These are phyloP conservation scores for Hysterium pulicare DNA, from an alignment of 2,329 filamentous ascomycete species.

Conservation along the genomic window DNA sequence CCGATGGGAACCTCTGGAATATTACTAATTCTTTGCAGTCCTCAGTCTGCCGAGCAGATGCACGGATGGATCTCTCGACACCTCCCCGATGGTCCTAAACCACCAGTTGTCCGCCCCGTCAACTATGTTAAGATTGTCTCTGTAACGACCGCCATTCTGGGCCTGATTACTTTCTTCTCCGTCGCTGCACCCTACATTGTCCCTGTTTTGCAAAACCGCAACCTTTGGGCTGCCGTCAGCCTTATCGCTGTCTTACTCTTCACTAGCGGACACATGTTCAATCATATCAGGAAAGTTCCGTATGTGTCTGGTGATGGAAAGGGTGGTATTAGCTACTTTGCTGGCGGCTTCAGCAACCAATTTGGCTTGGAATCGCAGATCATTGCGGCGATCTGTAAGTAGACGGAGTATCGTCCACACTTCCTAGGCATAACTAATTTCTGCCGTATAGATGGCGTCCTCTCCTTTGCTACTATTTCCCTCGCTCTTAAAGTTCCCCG, in stretches of 20 bases:
- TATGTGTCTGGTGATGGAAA: constrained; percentile 83
- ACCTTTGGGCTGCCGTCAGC: constrained; percentile 88
- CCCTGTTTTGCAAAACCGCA: constrained; percentile 82
- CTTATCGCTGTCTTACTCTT: constrained; percentile 88
- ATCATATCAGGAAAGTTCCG: constrained; percentile 93
- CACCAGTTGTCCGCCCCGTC: constrained; percentile 75
- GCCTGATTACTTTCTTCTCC: constrained; percentile 63
- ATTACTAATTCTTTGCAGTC: constrained; percentile 45
- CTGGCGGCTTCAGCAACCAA: constrained; percentile 87
- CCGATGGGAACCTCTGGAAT: too few species aligned
- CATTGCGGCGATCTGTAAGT: constrained; percentile 86
- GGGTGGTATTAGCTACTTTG: constrained; percentile 87
- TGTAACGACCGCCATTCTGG: constrained; percentile 65
- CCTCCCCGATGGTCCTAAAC: constrained; percentile 70
- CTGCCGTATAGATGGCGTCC: constrained; percentile 59
- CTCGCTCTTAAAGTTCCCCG: constrained; percentile 90
- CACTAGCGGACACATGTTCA: constrained; percentile 98
- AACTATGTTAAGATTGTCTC: constrained; percentile 78
- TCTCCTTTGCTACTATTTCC: constrained; percentile 89
- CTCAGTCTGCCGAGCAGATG: constrained; percentile 71
- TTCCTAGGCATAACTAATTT: constrained; percentile 9
- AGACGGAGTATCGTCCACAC: constrained; percentile 17
- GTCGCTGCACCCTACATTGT: constrained; percentile 75
- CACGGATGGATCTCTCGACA: constrained; percentile 77
- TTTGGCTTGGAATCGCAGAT: constrained; percentile 95